Evolutionary conservation across 2,329 filamentous ascomycete genomes (phyloP), one percentile per base, ranked within the genome.

Genomic region (Hypoxylon sp.): DNA sequence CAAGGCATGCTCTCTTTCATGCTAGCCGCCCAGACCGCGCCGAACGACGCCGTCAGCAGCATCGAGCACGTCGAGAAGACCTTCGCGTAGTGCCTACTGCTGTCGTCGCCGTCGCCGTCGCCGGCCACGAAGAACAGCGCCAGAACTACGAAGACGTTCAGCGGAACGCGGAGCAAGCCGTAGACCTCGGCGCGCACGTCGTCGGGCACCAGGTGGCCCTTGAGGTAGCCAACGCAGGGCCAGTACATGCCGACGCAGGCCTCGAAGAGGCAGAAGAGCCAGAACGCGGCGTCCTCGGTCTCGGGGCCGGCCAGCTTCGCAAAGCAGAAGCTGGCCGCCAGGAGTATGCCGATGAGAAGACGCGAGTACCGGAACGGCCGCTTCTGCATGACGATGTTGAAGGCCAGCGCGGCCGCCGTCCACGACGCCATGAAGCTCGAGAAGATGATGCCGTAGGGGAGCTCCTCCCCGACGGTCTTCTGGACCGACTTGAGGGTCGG

Each of bases 251-350:
- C 86, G 20, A 87, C 81, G 70, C 84, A 86, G 10, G 78, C 76
- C 71, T 89, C 85, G 55, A 88, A 83, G 0, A 86, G 64, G 68
- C 84, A 86, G 69, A 89, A 86, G 6, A 79, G 79, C 81, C 82
- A 86, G 67, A 89, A 84, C 0, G 83, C 79, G 3, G 80, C 46
- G 3, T 71, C 67, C 69, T 84, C 81, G 34, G 76, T 75, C 65
- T 79, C 77, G 13, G 81, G 68, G 4, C 68, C 67, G 1, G 71
- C 58, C 1, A 83, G 69, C 7, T 80, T 77, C 8, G 81, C 77
- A 22, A 80, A 70, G 39, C 81, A 75, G 54, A 84, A 73, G 47
- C 77, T 75, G 43, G 71, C 68, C 46, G 75, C 73, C n/a, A 75
- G 72, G 4, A 78, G 41, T 8, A 77, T 64, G 22, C 77, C 71